Base-by-base conservation (phyloP, 2,329 filamentous ascomycete species). In the Colletotrichum sp. region DNA sequence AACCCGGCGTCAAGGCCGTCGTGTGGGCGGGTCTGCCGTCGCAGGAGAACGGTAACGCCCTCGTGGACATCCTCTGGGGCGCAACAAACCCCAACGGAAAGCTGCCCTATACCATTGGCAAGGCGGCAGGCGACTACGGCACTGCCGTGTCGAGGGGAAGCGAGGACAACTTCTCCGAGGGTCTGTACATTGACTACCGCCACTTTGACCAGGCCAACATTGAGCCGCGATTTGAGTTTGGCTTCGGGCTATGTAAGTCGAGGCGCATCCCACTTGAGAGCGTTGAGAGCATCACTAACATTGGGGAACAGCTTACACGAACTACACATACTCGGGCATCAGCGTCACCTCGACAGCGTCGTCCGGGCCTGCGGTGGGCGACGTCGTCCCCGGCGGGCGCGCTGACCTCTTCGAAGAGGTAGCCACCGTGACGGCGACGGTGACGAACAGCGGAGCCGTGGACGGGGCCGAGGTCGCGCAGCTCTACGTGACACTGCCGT, bases 11-110 rank as follows among this genome's bases (percentile, higher is more conserved):
- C 78, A 94, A 93, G 65, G 94, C 93, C 49, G 93, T 96, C 72
- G 87, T 96, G 21, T 95, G 93, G 90, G 94, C 93, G 62, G 94
- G 93, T 80, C 87, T 96, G 57, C 94, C 94, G 1, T 94, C 94
- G 34, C 92, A 95, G 80, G 93, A 96, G 84, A 94, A 91, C 79
- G 94, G 94, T 13, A 95, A 95, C 80, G 90, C 93, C 5, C 90
- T 96, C 63, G 92, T 92, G 5, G 94, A 96, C 81, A 88, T 96
- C 26, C 88, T 96, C 9, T 96, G 95, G 82, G 94, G 94, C 66
- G 80, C 82, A 7, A 81, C 82, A 0, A 83, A 81, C 59, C 88
- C 88, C 12, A 86, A 83, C 12, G 88, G 88, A 28, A 88, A 89
- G 81, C 82, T 90, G 63, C 86, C 87, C 1, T 90, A 89, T 81